Evolutionary conservation across 2,329 filamentous ascomycete genomes (phyloP).

Genomic region (Aquanectria penicillioides): DNA sequence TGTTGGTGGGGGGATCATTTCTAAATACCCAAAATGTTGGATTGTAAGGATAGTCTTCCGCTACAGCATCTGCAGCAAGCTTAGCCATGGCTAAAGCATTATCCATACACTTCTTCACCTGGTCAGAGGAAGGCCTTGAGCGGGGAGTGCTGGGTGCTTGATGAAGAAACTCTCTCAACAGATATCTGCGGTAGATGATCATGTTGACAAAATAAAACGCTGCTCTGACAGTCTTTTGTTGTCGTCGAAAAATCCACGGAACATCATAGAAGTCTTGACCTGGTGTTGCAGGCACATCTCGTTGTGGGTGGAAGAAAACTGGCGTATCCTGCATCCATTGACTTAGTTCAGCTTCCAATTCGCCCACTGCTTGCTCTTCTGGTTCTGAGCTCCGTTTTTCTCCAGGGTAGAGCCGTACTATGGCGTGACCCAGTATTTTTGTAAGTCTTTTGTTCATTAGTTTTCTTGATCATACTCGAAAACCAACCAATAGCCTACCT

Average conservation of each 20-base stretch:
- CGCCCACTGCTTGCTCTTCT: background rate
- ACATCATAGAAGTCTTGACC: background rate
- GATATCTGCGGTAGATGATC: conserved; percentile 6
- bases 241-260: conserved; percentile 1
- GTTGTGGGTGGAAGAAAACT: background rate
- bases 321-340: background rate
- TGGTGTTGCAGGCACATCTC: background rate
- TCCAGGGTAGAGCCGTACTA: background rate
- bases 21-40: conserved; percentile 4
- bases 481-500: background rate
- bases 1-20: background rate
- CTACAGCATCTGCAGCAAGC: background rate
- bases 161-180: conserved; percentile 1
- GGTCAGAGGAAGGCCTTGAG: background rate
- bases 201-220: conserved; percentile 9
- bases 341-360: background rate
- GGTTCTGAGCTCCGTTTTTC: background rate
- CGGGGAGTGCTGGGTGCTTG: conserved; percentile 2
- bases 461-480: background rate
- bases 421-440: conserved; percentile 3
- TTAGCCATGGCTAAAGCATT: conserved; percentile 4
- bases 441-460: background rate
- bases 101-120: conserved; percentile 1
- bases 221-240: conserved; percentile 4
- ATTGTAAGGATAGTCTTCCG: conserved; percentile 1